phyloP scores from a whole-genome alignment of 1,284 basidiomycete genomes.

The Microbotryomycetes sp. region DNA sequence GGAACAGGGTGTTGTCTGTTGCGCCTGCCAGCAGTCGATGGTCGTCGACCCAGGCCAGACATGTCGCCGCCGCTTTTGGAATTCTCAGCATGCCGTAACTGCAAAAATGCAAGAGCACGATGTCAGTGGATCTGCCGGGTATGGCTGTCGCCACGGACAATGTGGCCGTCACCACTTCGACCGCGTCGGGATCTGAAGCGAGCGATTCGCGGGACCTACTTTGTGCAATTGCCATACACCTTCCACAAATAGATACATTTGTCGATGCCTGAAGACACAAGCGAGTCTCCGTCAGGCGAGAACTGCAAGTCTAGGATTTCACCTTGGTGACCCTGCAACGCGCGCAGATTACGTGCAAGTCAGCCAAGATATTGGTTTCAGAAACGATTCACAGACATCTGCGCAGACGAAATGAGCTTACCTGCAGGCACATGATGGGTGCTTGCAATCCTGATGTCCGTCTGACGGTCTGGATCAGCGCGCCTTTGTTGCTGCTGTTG shows the following conservation, averaged over 20 bases:
- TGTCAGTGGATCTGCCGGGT: neutral
- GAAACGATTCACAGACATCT: neutral
- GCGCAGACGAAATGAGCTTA: neutral
- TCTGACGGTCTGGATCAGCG: conserved; percentile 34
- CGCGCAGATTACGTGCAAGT: no score
- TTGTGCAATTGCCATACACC: conserved; percentile 36
- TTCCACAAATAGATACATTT: conserved; percentile 37
- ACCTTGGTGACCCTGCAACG: conserved; percentile 31
- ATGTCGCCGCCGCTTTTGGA: conserved; percentile 29
- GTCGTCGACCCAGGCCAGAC: conserved; percentile 21
- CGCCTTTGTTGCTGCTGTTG: conserved; percentile 24
- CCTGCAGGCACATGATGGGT: conserved; percentile 38
- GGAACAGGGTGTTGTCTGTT: conserved; percentile 70
- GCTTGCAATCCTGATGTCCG: conserved; percentile 35
- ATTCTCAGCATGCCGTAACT: conserved; percentile 28
- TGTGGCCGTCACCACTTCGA: no score
- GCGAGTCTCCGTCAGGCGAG: conserved; percentile 35
- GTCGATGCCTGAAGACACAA: conserved; percentile 38
- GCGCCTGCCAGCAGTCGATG: conserved; percentile 63
- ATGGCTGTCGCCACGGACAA: neutral
- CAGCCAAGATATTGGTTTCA: neutral
- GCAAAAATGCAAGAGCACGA: neutral
- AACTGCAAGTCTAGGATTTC: conserved; percentile 41
- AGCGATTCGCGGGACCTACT: conserved; percentile 25
- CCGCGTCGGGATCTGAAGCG: no score